Evolutionary conservation across 768 basidiomycete genomes (phyloP).

Genomic region (Lactifluus rugatus): DNA sequence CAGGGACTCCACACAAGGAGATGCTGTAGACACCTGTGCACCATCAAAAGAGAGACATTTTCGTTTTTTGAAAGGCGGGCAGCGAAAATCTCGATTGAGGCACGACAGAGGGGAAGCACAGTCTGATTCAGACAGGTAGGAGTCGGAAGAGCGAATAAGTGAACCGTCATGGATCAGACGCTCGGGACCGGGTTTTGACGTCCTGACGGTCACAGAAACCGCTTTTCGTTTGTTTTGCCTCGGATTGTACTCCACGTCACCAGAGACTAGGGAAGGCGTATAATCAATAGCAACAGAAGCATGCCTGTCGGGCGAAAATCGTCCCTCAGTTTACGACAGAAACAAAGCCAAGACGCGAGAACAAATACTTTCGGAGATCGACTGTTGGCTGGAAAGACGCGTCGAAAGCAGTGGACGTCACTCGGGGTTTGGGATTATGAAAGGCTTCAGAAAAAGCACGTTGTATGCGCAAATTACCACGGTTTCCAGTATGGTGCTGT

Average conservation of each 20-base stretch:
- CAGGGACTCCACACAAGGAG: neutral
- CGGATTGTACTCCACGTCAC: neutral
- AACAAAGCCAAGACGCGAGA: neutral
- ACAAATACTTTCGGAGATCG: neutral
- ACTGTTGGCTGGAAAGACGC: neutral
- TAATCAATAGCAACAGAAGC: neutral
- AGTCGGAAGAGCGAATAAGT: neutral
- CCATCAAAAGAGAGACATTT: neutral
- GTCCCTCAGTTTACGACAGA: neutral
- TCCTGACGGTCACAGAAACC: neutral
- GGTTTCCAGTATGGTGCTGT: neutral
- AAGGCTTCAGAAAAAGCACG: neutral
- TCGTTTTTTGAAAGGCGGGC: slow-evolving; percentile 1
- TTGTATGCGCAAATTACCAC: slow-evolving; percentile 1
- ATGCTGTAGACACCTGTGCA: neutral
- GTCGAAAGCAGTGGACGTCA: neutral
- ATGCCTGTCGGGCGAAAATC: neutral
- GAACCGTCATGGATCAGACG: too few relatives aligned
- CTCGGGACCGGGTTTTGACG: neutral
- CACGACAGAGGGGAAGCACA: neutral
- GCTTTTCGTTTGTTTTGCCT: slow-evolving; percentile 6
- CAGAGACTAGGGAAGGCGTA: neutral
- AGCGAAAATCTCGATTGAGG: neutral
- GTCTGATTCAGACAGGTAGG: slow-evolving; percentile 9
- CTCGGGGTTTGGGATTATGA: neutral